Base-by-base conservation (phyloP, 78 protist genomes). In the Polysphondylium violaceum region DNA sequence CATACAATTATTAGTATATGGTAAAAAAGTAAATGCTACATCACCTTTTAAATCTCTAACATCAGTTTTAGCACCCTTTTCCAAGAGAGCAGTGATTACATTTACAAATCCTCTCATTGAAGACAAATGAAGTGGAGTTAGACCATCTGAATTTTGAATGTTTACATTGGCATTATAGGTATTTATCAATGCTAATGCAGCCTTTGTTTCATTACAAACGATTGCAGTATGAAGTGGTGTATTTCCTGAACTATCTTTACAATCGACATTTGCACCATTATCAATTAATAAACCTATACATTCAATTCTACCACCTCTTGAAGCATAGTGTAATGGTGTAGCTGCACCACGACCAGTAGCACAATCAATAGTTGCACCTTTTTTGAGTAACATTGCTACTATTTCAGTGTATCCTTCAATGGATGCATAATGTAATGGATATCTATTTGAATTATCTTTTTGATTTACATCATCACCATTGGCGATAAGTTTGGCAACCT, bases 311-410 rank as follows among this genome's bases (percentile, higher is more conserved):
- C 68, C 91, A 40, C 73, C 41, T 41, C 91, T 51, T 29, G 73
- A 21, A 25, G 81, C 79, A 69, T 83, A 83, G 29, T 83, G 91
- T 6, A 83, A 47, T 33, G 91, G 91, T 27, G 79, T 83, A n/a
- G n/a, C n/a, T 3, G 91, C 91, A 31, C 91, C 91, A 43, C 79
- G 78, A 41, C 50, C 38, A 5, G 91, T 83, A n/a, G 33, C 23
- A 43, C 79, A 83, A 44, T 83, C 69, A 23, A 83, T 79, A 6
- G 68, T 29, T 21, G 91, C 77, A 19, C 79, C 79, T 6, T 43
- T 58, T 19, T 55, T 27, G n/a, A 83, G 43, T 19, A 83, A 33
- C 35, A 83, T 17, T 56, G 91, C 91, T 11, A 83, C 91, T 6
- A 83, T 83, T 14, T 69, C 79, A 41, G 51, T 69, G 19, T 63